phyloP scores from a whole-genome alignment of 2,329 filamentous ascomycete genomes.

The Emmonsiellopsis sp. region DNA sequence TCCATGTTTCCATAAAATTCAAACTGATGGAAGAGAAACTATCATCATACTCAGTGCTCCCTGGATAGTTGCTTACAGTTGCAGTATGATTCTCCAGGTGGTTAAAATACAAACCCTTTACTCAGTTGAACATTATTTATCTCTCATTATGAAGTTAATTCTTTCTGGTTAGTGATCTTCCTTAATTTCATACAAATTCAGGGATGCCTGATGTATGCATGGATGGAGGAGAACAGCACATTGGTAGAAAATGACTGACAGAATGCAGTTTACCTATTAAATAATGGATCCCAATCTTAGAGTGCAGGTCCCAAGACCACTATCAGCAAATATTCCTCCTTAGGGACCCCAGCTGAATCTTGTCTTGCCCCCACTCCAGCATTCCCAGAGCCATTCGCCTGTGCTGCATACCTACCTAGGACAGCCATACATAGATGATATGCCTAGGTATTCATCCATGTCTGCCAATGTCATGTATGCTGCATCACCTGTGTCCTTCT shows the following conservation, averaged over 20 bases:
- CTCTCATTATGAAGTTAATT: too few relatives aligned
- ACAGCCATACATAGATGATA: conserved; percentile 34
- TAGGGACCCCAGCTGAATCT: conserved; percentile 38
- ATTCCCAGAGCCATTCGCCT: conserved; percentile 36
- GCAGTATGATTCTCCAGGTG: too few relatives aligned
- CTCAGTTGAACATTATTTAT: too few relatives aligned
- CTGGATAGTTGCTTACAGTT: too few relatives aligned
- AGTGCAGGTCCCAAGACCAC: conserved; percentile 34
- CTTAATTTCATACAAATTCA: too few relatives aligned
- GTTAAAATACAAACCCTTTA: too few relatives aligned
- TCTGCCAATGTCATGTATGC: conserved; percentile 34
- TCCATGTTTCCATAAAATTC: too few relatives aligned
- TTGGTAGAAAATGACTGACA: conserved; percentile 1
- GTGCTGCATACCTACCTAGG: conserved; percentile 33
- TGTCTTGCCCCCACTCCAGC: conserved; percentile 38
- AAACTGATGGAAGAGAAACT: too few relatives aligned
- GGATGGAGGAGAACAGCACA: background rate
- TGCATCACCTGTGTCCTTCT: conserved; percentile 33
- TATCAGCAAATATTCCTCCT: conserved; percentile 39
- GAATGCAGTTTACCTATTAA: background rate
- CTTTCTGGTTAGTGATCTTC: too few relatives aligned
- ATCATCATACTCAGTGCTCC: too few relatives aligned
- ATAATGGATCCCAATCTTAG: conserved; percentile 36
- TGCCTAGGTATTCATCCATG: conserved; percentile 34
- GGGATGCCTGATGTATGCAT: too few relatives aligned